Conservation (phyloP, 257 asterid genomes). For the Solanum appendiculatum region DNA sequence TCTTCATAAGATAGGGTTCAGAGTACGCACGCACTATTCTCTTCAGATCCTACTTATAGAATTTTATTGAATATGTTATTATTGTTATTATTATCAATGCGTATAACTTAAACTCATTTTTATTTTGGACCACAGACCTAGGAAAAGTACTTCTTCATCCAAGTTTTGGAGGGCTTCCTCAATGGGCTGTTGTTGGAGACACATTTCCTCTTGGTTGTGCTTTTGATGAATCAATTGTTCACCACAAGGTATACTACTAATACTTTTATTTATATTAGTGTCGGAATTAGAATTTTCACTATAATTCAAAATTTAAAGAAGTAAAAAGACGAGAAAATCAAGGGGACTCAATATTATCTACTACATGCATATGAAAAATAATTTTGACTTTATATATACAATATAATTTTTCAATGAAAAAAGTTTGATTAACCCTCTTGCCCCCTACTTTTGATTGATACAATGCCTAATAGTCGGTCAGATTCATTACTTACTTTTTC, state of each 20-base stretch:
- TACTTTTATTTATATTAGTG: background rate
- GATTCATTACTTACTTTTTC: background rate
- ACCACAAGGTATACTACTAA: constrained; percentile 5
- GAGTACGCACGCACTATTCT: background rate
- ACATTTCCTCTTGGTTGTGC: constrained; percentile 38
- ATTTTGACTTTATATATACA: background rate
- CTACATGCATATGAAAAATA: background rate
- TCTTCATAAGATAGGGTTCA: background rate
- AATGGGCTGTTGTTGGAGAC: constrained; percentile 47
- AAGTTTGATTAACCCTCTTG: background rate
- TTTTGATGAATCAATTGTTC: constrained; percentile 37
- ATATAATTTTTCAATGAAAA: background rate
- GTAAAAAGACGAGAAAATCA: background rate
- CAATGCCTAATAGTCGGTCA: background rate
- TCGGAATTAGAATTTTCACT: background rate
- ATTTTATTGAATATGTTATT: too few relatives aligned
- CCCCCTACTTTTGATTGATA: background rate
- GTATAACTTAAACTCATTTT: background rate
- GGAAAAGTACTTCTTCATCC: constrained; percentile 34
- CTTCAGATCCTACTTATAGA: fast-evolving
- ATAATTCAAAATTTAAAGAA: background rate
- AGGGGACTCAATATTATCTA: too few relatives aligned
- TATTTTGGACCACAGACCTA: background rate
- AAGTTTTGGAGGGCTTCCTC: constrained; percentile 27
- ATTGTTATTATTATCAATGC: too few relatives aligned